Evolutionary conservation across 805 yeast species (phyloP).

Genomic region (Wickerhamiella parazyma): DNA sequence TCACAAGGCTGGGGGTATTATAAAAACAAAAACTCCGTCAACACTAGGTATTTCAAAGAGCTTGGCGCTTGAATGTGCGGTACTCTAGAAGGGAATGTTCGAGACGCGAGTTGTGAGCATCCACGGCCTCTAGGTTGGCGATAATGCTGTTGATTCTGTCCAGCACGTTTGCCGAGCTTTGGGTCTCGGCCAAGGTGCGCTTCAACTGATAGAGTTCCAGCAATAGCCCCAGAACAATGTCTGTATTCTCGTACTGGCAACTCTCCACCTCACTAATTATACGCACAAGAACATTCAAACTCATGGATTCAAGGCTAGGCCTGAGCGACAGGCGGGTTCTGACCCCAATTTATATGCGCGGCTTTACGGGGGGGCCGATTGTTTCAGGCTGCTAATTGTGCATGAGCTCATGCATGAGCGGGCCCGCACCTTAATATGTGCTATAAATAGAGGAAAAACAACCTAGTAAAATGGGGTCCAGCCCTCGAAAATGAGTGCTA

Average conservation of each 20-base stretch:
- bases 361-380: background rate
- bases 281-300: background rate
- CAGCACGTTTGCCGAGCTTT: background rate
- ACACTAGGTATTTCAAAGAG: too few species aligned
- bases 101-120: constrained; percentile 2
- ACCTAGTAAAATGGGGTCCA: constrained; percentile 27
- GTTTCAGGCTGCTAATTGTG: too few species aligned
- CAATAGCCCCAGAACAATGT: background rate
- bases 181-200: background rate
- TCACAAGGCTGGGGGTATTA: too few species aligned
- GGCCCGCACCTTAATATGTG: background rate
- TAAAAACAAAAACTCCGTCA: too few species aligned
- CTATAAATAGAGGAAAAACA: background rate
- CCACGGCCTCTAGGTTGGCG: constrained; percentile 1
- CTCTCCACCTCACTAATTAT: constrained; percentile 1
- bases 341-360: too few species aligned
- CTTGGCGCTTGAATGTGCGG: background rate
- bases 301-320: too few species aligned
- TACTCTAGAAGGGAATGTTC: constrained; percentile 2
- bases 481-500: constrained; percentile 54
- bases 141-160: background rate
- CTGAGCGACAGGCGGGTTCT: too few species aligned
- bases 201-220: background rate
- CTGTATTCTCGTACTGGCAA: constrained; percentile 7
- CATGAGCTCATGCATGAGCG: background rate